Evolutionary conservation across 2,329 filamentous ascomycete genomes (phyloP).

Genomic region (Colletotrichum tabaci): DNA sequence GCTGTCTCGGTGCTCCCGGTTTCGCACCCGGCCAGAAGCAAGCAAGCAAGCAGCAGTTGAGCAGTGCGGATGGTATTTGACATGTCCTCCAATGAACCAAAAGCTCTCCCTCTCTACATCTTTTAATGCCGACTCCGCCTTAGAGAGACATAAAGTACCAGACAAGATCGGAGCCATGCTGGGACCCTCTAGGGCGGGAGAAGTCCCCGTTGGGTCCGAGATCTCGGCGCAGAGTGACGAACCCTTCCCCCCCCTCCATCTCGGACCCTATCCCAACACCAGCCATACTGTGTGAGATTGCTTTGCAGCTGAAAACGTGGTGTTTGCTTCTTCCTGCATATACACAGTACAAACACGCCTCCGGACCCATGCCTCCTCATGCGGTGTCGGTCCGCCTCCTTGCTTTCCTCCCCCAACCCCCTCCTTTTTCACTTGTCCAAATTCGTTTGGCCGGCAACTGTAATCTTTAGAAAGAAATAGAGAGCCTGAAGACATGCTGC

Average conservation of each 20-base stretch:
- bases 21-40: not conserved
- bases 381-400: too few relatives aligned
- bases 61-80: not conserved
- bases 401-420: not conserved
- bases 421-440: not conserved
- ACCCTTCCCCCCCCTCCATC: not conserved
- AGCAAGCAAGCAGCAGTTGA: not conserved
- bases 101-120: not conserved
- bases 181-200: not conserved
- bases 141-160: not conserved
- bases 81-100: not conserved
- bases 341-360: not conserved
- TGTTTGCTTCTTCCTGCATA: slow-evolving; percentile 23
- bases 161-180: too few relatives aligned
- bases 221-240: not conserved
- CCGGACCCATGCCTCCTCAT: not conserved
- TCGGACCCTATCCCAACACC: slow-evolving; percentile 10
- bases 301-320: slow-evolving; percentile 12
- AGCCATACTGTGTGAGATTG: slow-evolving; percentile 4
- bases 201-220: not conserved
- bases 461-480: too few relatives aligned
- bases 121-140: not conserved
- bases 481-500: not conserved
- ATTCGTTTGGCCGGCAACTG: too few relatives aligned
- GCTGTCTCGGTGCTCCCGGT: too few relatives aligned